Conservation (phyloP, 768 basidiomycete species). For the Phylloporus arenicola region DNA sequence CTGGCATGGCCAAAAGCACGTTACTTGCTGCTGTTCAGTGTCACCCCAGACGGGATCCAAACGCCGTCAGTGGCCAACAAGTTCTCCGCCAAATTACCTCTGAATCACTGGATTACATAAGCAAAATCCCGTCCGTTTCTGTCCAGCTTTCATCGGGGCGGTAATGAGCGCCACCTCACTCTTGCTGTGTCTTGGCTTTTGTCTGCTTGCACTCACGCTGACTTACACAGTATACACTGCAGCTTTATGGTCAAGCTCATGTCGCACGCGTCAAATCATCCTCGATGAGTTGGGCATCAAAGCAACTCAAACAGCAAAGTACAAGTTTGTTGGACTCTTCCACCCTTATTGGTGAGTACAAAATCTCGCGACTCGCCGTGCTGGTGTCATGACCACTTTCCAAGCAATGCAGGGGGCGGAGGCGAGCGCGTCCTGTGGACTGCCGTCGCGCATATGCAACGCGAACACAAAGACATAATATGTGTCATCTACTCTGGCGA, state of each 20-base stretch:
- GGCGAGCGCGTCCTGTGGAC: constrained; percentile 96
- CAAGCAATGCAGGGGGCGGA: constrained; percentile 92
- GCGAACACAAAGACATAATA: constrained; percentile 56
- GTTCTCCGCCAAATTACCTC: constrained; percentile 1
- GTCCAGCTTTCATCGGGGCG: background rate
- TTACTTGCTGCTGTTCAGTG: constrained; percentile 2
- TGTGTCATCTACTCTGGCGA: constrained; percentile 91
- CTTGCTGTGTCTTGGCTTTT: constrained; percentile 14
- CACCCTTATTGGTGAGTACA: constrained; percentile 88
- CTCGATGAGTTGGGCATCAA: constrained; percentile 15
- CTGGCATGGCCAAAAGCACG: background rate
- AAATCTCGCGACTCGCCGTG: background rate
- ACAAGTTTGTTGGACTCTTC: constrained; percentile 72
- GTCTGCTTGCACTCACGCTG: constrained; percentile 9
- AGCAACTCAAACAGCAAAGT: background rate
- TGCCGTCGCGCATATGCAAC: constrained; percentile 73
- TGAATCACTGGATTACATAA: background rate
- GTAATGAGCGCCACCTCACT: constrained; percentile 11
- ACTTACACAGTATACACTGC: constrained; percentile 24
- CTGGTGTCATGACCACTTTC: constrained; percentile 30
- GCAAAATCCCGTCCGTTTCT: background rate
- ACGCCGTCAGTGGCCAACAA: background rate
- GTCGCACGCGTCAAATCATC: constrained; percentile 15
- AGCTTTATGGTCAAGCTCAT: constrained; percentile 18
- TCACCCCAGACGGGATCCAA: background rate